Evolutionary conservation across 345 rosid genomes (phyloP).

Genomic region (Ceriops tagal): DNA sequence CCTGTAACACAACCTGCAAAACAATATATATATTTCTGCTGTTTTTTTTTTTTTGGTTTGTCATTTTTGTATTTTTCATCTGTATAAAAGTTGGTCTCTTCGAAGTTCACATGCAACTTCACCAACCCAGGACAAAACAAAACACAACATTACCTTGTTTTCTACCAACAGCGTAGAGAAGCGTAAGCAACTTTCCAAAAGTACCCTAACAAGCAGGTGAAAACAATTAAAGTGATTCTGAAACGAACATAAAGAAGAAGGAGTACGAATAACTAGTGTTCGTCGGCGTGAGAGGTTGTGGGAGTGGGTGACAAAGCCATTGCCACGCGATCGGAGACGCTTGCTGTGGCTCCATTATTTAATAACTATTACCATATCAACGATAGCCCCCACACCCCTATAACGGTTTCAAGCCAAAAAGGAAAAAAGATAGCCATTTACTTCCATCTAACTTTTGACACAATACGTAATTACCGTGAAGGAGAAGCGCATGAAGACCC

Average conservation of each 20-base stretch:
- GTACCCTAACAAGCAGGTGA: conserved; percentile 17
- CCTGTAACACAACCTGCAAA: neutral
- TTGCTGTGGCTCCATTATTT: neutral
- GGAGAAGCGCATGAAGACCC: conserved; percentile 73
- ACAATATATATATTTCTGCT: conserved; percentile 28
- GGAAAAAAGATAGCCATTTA: neutral
- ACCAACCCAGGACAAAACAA: conserved; percentile 1
- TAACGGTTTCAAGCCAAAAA: neutral
- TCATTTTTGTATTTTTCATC: conserved; percentile 1
- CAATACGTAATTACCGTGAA: conserved; percentile 51
- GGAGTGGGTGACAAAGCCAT: conserved; percentile 28
- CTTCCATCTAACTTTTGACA: neutral
- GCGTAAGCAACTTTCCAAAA: conserved; percentile 5
- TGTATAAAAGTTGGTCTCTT: neutral
- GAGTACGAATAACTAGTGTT: neutral
- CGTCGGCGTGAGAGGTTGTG: conserved; percentile 24
- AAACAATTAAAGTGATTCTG: conserved; percentile 17
- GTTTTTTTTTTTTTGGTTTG: conserved; percentile 18
- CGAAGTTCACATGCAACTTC: conserved; percentile 34
- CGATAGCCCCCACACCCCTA: neutral
- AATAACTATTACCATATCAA: no score
- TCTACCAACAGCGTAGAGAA: no score
- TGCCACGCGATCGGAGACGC: conserved; percentile 12
- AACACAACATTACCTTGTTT: neutral
- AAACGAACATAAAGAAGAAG: neutral